Evolutionary conservation across 352 stramenopile species (phyloP), one percentile per base, ranked within the genome.

Genomic region (Globisporangium radiosum): DNA sequence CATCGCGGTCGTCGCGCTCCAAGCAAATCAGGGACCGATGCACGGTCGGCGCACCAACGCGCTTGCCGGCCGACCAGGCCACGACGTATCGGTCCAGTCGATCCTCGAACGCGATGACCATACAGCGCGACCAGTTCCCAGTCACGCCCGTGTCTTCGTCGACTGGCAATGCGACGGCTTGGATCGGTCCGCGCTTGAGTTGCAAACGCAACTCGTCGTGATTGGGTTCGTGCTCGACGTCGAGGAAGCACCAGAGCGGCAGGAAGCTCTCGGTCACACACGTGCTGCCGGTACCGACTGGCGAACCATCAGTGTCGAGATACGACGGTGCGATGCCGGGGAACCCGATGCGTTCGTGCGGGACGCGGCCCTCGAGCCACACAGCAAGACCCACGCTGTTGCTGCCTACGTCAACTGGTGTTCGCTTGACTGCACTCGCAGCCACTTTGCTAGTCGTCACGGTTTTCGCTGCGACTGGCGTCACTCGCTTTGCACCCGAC

Each of bases 71-170:
- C 13, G 76, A 73, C 81, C 85, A 93, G 1, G 81, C 89, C 8
- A 92, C 81, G 40, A 92, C 70, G 17, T 85, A 92, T 8, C 75
- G 66, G 37, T 65, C 59, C 13, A 85, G 36, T 0, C 57, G 57
- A 3, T 56, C 48, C 13, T 93, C 81, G 65, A 78, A 90, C 0
- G 80, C 71, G 6, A 81, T 93, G 44, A 91, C 80, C 59, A 90
- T 84, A 48, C 83, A 93, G 1, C 66, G 67, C 0, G 85, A 91
- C 83, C 85, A 95, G 44, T 80, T 87, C 3, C 83, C 81, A 50
- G 72, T 53, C 0, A 71, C 50, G 10, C 85, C 81, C 7, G 72
- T 82, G 2, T 45, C 43, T 43, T 88, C 78, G 42, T 91, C 72
- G 7, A 94, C 53, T 9, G 79, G 73, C 13, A 94, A 52, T 7